Conservation (phyloP, 2,329 filamentous ascomycete species). For the Beauveria rudraprayagi region DNA sequence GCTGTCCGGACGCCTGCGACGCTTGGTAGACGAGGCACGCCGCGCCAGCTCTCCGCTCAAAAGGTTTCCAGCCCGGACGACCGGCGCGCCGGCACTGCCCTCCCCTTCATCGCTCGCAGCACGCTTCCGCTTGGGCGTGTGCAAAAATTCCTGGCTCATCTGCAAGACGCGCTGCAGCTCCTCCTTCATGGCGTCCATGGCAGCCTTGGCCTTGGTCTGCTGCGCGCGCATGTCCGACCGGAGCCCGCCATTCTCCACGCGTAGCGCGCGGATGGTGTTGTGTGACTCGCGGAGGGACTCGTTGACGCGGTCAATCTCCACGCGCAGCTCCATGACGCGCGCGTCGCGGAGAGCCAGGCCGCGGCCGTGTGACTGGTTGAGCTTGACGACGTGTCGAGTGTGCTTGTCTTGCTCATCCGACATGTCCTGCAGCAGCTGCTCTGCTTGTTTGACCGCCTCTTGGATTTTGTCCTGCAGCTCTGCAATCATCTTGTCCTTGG, state of each 20-base stretch:
- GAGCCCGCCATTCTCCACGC: constrained; percentile 38
- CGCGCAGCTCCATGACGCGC: constrained; percentile 38
- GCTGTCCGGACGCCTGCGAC: constrained; percentile 40
- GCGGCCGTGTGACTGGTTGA: constrained; percentile 36
- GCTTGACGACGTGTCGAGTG: constrained; percentile 22
- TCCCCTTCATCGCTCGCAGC: not conserved
- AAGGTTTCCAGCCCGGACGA: constrained; percentile 16
- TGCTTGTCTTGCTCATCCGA: constrained; percentile 27
- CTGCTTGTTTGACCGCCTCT: constrained; percentile 30
- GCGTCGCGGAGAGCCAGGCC: constrained; percentile 45
- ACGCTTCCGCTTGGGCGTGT: constrained; percentile 20
- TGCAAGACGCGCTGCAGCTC: constrained; percentile 42
- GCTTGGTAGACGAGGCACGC: constrained; percentile 28
- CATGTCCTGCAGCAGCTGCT: constrained; percentile 32
- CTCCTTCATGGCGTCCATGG: constrained; percentile 41
- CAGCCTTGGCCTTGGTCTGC: constrained; percentile 30
- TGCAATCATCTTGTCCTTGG: constrained; percentile 28
- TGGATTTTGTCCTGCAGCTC: constrained; percentile 39
- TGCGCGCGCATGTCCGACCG: constrained; percentile 29
- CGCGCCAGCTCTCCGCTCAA: constrained; percentile 23
- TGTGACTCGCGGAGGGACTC: constrained; percentile 38
- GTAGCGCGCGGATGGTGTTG: constrained; percentile 35
- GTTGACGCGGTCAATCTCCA: constrained; percentile 41
- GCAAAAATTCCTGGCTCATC: constrained; percentile 38
- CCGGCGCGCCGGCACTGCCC: constrained; percentile 7